Evolutionary conservation across 2,329 filamentous ascomycete species (phyloP), one percentile per base, ranked within the genome.

Genomic region (Aspergillus japonicus): DNA sequence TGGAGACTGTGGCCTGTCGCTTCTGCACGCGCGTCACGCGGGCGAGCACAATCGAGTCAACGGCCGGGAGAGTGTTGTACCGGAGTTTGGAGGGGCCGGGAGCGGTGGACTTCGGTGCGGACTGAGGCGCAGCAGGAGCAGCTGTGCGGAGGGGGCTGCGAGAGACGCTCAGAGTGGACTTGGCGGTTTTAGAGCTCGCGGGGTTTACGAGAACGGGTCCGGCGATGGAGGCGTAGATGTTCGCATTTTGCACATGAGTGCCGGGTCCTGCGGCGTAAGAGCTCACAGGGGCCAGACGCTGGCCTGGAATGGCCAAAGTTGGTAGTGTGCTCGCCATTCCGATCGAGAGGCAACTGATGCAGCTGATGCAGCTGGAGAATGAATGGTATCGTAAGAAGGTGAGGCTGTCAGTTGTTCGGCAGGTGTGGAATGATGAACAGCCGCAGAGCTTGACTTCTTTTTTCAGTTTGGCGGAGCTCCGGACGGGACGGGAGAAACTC

Each of bases 21-120:
- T 91, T 89, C 74, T 90, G 89, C 58, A 97, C 89, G 51, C 94
- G 89, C 39, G 91, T 91, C 47, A 99, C 91, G 39, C 90, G 87
- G 64, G 91, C 92, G 44, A 99, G 85, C 44, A 98, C 91, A 16
- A 87, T 82, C 68, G 89, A 89, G 70, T 88, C 86, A 47, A 97
- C 91, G 66, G 90, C 87, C 1, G 95, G 95, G 7, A 97, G 83
- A 55, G 92, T 85, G 74, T 92, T 90, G 62, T 85, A 85, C 73
- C 85, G 86, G 68, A 79, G 73, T 52, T 75, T 72, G 59, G 64
- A 66, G 5, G 63, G 67, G 39, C 54, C 54, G 5, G 63, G 6
- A 24, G 49, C 24, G 47, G 53, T 42, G 51, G 64, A 65, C 5
- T 64, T 67, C 35, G 56, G 54, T 10, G 63, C 6, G 21, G 54